Conservation (phyloP, 2,329 filamentous ascomycete species). For the Tolypocladium tropicale region DNA sequence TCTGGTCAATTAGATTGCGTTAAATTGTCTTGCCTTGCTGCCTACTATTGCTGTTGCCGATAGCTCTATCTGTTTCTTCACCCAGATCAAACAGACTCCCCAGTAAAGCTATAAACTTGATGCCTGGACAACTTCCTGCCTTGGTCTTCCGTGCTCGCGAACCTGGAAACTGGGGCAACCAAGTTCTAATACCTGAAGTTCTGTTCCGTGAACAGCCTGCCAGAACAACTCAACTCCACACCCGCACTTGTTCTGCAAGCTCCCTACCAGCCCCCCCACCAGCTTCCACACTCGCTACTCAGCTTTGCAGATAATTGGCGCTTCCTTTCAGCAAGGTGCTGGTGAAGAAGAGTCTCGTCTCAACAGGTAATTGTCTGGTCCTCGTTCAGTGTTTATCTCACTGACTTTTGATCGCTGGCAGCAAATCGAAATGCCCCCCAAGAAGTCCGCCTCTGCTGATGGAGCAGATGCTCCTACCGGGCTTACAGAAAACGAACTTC, state of each 20-base stretch:
- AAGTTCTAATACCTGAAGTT: too few species aligned
- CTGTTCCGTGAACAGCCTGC: neutral
- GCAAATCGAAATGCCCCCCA: conserved; percentile 18
- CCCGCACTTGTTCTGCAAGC: too few species aligned
- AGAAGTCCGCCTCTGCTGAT: conserved; percentile 13
- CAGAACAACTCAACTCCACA: neutral
- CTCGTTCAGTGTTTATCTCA: neutral
- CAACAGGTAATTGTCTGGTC: neutral
- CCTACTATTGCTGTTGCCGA: too few species aligned
- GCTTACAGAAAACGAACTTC: conserved; percentile 23
- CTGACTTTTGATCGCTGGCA: neutral
- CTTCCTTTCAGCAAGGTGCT: neutral
- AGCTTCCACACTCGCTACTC: neutral
- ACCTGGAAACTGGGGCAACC: neutral
- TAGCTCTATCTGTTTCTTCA: too few species aligned
- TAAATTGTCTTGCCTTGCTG: too few species aligned
- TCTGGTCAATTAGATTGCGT: too few species aligned
- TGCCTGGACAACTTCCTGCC: neutral
- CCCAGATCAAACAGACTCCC: too few species aligned
- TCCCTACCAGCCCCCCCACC: neutral
- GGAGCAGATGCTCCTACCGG: conserved; percentile 11
- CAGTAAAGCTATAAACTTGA: too few species aligned
- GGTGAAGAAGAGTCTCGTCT: neutral
- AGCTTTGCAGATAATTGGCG: neutral
- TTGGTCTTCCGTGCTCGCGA: neutral